Conservation (phyloP, 257 asterid genomes). For the Agastache rugosa region DNA sequence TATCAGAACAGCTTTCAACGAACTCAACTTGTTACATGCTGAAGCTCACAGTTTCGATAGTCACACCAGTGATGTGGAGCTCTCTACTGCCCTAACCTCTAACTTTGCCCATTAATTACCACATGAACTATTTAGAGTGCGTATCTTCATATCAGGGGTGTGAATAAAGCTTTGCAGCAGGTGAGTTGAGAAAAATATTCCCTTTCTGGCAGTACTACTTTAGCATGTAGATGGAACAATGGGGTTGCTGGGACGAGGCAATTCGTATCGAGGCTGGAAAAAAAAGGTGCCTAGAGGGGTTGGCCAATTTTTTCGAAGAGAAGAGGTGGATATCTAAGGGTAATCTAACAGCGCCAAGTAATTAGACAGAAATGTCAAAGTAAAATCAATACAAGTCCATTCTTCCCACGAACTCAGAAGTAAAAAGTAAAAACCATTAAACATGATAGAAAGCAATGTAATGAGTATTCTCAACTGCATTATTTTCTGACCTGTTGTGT, state of each 20-base stretch:
- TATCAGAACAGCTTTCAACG: too few species aligned
- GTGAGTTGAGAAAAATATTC: too few species aligned
- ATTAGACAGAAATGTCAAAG: background rate
- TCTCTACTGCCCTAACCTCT: too few species aligned
- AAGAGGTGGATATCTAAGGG: background rate
- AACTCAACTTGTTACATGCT: too few species aligned
- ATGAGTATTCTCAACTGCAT: slow-evolving; percentile 7
- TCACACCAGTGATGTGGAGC: too few species aligned
- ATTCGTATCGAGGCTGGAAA: background rate
- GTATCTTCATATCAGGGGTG: too few species aligned
- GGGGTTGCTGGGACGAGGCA: background rate
- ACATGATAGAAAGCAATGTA: background rate
- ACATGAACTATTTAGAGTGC: too few species aligned
- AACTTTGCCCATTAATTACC: too few species aligned
- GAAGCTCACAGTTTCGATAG: too few species aligned
- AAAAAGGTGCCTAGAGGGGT: background rate
- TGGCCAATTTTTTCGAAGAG: too few species aligned
- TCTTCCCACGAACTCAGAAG: background rate
- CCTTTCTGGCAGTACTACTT: background rate
- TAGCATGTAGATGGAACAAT: background rate
- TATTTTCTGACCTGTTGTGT: slow-evolving; percentile 69
- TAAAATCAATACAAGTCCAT: background rate
- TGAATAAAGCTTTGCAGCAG: too few species aligned
- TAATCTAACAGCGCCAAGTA: too few species aligned
- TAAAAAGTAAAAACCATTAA: background rate